These are phyloP conservation scores for Wickerhamia fluorescens DNA, from an alignment of 805 yeast species.

Conservation along the genomic window DNA sequence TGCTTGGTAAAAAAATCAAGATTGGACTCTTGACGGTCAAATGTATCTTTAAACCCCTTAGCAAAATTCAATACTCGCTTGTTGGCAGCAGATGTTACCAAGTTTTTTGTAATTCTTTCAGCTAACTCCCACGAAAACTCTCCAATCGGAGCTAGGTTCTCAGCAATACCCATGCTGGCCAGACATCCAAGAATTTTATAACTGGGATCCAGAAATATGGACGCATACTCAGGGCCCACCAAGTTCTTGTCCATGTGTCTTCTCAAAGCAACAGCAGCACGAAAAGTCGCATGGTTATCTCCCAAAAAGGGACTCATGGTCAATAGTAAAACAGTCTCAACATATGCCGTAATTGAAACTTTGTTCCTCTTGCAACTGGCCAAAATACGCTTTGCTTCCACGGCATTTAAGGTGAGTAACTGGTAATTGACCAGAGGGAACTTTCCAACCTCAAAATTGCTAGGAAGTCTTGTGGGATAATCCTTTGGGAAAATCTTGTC, in stretches of 20 bases:
- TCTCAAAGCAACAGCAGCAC: slow-evolving; percentile 29
- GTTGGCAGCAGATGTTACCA: slow-evolving; percentile 17
- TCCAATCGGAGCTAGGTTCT: slow-evolving; percentile 22
- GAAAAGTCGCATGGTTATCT: slow-evolving; percentile 15
- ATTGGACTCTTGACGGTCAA: slow-evolving; percentile 8
- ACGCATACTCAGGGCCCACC: slow-evolving; percentile 11
- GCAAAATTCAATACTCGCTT: slow-evolving; percentile 16
- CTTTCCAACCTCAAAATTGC: slow-evolving; percentile 9
- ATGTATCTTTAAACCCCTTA: slow-evolving; percentile 12
- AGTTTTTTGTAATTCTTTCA: slow-evolving; percentile 9
- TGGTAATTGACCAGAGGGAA: slow-evolving; percentile 21
- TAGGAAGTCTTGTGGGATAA: slow-evolving; percentile 21
- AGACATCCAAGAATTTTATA: slow-evolving; percentile 25
- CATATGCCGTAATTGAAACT: slow-evolving; percentile 28
- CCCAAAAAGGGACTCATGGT: slow-evolving; percentile 25
- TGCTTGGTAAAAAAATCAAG: slow-evolving; percentile 14
- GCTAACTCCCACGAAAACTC: slow-evolving; percentile 30
- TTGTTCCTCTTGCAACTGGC: slow-evolving; percentile 19
- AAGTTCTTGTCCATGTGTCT: slow-evolving; percentile 13
- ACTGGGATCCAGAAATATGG: slow-evolving; percentile 9
- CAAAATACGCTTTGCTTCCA: slow-evolving; percentile 16
- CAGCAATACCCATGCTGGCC: slow-evolving; percentile 27
- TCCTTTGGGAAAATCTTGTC: slow-evolving; percentile 15
- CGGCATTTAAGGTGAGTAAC: slow-evolving; percentile 19
- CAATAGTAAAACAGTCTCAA: slow-evolving; percentile 18